phyloP scores from a whole-genome alignment of 2,329 filamentous ascomycete species.

The Monosporascus sp. region DNA sequence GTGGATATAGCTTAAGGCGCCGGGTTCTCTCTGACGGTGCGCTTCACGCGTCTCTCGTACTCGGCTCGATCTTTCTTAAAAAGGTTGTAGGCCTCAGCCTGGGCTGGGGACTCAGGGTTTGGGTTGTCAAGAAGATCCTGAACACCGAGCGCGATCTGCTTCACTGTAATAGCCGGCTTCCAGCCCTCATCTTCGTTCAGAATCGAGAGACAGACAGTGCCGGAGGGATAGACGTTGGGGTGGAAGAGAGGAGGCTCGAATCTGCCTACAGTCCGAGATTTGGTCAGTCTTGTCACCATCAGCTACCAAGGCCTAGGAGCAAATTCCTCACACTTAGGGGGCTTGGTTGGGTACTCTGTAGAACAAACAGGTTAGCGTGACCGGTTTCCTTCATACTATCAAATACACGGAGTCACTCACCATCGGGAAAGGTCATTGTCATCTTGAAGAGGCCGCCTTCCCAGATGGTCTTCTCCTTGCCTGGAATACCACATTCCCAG shows the following conservation, averaged over 20 bases:
- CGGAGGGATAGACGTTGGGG: constrained; percentile 96
- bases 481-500: constrained; percentile 95
- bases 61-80: constrained; percentile 85
- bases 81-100: constrained; percentile 95
- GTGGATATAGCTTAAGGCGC: constrained; percentile 33
- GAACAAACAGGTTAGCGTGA: constrained; percentile 10
- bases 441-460: constrained; percentile 97
- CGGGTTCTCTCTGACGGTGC: constrained; percentile 85
- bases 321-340: constrained; percentile 78
- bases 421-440: constrained; percentile 87
- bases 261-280: constrained; percentile 60
- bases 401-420: constrained; percentile 43
- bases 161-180: constrained; percentile 98
- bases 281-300: neutral
- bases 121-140: constrained; percentile 94
- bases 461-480: constrained; percentile 96
- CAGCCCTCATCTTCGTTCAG: constrained; percentile 97
- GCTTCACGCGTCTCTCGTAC: constrained; percentile 83
- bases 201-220: constrained; percentile 94
- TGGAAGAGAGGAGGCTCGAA: constrained; percentile 95
- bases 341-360: constrained; percentile 95
- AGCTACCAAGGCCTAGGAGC: neutral
- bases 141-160: constrained; percentile 93
- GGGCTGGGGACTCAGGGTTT: constrained; percentile 93
- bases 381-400: constrained; percentile 12